Conservation (phyloP, 2,329 filamentous ascomycete genomes). For the Fusarium udum region DNA sequence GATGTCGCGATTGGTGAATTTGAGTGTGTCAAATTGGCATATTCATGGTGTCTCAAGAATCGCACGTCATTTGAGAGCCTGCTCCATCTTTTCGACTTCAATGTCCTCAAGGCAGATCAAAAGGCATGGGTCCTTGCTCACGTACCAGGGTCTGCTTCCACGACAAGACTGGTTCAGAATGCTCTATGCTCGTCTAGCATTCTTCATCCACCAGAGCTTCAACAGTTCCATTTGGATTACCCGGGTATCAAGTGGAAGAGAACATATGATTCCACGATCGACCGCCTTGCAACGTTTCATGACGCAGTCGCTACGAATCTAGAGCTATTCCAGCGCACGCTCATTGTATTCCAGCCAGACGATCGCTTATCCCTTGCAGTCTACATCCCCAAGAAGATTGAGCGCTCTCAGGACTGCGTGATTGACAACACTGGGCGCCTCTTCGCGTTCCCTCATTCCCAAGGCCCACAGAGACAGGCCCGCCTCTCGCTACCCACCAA, state of each 20-base stretch:
- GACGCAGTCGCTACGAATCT: background rate
- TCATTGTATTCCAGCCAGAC: background rate
- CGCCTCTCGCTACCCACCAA: background rate
- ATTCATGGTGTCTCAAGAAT: background rate
- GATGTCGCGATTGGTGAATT: background rate
- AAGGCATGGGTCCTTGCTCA: background rate
- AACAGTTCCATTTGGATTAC: background rate
- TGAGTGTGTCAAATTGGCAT: background rate
- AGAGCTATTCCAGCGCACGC: background rate
- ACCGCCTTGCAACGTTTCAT: background rate
- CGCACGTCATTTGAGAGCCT: background rate
- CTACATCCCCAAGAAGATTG: background rate
- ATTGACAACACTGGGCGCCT: background rate
- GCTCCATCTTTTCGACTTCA: background rate
- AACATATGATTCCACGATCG: background rate
- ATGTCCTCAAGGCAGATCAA: background rate
- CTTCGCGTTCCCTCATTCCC: background rate
- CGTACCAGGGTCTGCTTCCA: rapidly evolving
- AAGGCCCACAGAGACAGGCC: background rate
- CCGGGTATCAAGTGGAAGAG: background rate
- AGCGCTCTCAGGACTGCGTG: background rate
- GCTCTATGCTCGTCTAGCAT: background rate
- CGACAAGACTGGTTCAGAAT: background rate
- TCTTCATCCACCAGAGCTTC: background rate
- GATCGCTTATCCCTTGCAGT: background rate